phyloP scores from a whole-genome alignment of 1,139 yeast species.

The Debaryomyces sp. region DNA sequence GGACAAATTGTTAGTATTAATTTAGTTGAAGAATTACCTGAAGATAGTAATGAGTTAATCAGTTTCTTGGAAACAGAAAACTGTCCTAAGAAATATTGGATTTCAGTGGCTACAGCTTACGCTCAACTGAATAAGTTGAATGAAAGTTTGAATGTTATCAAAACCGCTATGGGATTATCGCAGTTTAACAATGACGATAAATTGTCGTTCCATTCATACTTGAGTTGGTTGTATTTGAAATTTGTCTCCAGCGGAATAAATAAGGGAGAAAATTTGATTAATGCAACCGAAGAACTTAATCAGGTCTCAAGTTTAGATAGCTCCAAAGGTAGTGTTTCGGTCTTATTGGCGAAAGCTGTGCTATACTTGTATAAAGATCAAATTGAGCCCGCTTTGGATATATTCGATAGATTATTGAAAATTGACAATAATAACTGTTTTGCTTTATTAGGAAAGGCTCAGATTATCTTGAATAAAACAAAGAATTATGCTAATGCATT shows the following conservation, averaged over 20 bases:
- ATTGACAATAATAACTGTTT: conserved; percentile 60
- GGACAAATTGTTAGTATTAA: conserved; percentile 76
- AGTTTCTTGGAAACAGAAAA: conserved; percentile 77
- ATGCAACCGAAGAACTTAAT: conserved; percentile 26
- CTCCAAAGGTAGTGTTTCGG: conserved; percentile 30
- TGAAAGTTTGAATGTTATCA: conserved; percentile 68
- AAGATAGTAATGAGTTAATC: conserved; percentile 82
- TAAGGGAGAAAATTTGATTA: conserved; percentile 24
- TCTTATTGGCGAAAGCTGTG: conserved; percentile 63
- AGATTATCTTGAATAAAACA: conserved; percentile 66
- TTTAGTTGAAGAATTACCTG: conserved; percentile 75
- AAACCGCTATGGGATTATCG: conserved; percentile 52
- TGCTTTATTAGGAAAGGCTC: conserved; percentile 86
- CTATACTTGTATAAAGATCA: conserved; percentile 49
- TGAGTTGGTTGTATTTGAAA: conserved; percentile 73
- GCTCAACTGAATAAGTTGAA: conserved; percentile 58
- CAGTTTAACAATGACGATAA: conserved; percentile 51
- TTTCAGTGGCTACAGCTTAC: conserved; percentile 80
- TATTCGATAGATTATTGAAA: conserved; percentile 57
- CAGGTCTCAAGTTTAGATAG: conserved; percentile 18
- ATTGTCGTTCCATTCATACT: conserved; percentile 58
- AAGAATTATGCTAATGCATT: conserved; percentile 75
- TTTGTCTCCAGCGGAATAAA: conserved; percentile 29
- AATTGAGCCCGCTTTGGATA: conserved; percentile 68
- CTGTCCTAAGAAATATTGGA: conserved; percentile 79